These are phyloP conservation scores for Cokeromyces recurvatus DNA, from an alignment of 371 early-diverging fungal species.

Conservation along the genomic window DNA sequence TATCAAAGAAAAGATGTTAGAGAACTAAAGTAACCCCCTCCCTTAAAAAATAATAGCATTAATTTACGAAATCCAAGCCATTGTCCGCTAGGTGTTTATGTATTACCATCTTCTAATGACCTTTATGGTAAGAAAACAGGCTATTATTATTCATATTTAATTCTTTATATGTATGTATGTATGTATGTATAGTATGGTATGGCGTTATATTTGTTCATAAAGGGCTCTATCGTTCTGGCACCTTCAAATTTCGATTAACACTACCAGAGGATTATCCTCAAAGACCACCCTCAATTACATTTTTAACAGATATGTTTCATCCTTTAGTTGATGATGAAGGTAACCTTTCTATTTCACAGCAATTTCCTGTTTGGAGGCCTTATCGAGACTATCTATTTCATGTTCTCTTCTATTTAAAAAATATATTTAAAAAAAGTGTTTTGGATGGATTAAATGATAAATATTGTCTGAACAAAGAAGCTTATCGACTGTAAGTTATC, in stretches of 20 bases:
- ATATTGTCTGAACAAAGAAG: slow-evolving; percentile 70
- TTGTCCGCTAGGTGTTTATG: slow-evolving; percentile 79
- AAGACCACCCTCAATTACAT: slow-evolving; percentile 80
- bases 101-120: slow-evolving; percentile 68
- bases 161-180: too few species aligned
- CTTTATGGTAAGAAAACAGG: slow-evolving; percentile 52
- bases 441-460: slow-evolving; percentile 66
- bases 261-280: slow-evolving; percentile 88
- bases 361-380: slow-evolving; percentile 80
- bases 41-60: slow-evolving; percentile 36
- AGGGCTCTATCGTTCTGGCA: slow-evolving; percentile 89
- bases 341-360: slow-evolving; percentile 63
- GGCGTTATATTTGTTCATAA: slow-evolving; percentile 83
- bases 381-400: slow-evolving; percentile 80
- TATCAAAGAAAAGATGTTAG: too few species aligned
- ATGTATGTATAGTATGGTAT: slow-evolving; percentile 79
- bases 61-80: slow-evolving; percentile 70
- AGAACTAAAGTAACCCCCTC: too few species aligned
- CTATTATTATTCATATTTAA: too few species aligned
- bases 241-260: slow-evolving; percentile 86
- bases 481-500: slow-evolving; percentile 71
- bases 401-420: slow-evolving; percentile 80
- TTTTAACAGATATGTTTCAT: slow-evolving; percentile 91
- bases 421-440: slow-evolving; percentile 75
- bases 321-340: slow-evolving; percentile 85